Percentiles rank a stretch among this genome's conserved stretches.
These are phyloP conservation scores for Aureobasidium melanogenum DNA, from an alignment of 2,329 filamentous ascomycete species.

Conservation along the genomic window DNA sequence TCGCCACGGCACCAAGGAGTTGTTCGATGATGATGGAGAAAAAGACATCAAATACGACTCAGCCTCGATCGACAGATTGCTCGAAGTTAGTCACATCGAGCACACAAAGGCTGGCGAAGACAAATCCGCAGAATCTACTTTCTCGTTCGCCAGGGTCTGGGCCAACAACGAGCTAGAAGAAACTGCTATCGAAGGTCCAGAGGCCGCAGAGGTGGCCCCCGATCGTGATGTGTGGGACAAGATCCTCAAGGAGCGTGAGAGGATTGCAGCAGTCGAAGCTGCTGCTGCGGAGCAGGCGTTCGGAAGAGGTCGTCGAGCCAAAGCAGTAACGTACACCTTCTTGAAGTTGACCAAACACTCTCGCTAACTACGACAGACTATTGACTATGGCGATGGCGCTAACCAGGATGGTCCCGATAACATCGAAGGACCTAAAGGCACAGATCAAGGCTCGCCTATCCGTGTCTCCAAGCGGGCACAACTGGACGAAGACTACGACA, in stretches of 20 bases:
- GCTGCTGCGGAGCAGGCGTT: conserved; percentile 63
- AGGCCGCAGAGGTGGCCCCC: conserved; percentile 40
- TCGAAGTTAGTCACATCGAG: conserved; percentile 80
- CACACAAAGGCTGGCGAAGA: conserved; percentile 58
- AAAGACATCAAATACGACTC: conserved; percentile 73
- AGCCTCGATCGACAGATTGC: conserved; percentile 73
- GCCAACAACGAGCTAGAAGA: conserved; percentile 68
- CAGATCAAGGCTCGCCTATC: background rate
- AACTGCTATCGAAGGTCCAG: conserved; percentile 46
- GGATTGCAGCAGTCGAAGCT: conserved; percentile 63
- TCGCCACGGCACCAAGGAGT: conserved; percentile 73
- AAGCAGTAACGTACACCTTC: conserved; percentile 22
- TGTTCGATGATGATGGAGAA: conserved; percentile 70
- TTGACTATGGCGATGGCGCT: conserved; percentile 42
- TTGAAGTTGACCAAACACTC: background rate
- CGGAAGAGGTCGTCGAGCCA: conserved; percentile 70
- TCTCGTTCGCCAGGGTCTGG: conserved; percentile 88
- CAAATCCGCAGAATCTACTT: conserved; percentile 64
- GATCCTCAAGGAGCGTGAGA: conserved; percentile 76
- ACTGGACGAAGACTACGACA: conserved; percentile 35
- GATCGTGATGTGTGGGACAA: conserved; percentile 77
- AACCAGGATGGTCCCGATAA: conserved; percentile 21
- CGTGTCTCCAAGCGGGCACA: conserved; percentile 20
- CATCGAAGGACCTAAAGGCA: conserved; percentile 17
- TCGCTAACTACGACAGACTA: conserved; percentile 23